Evolutionary conservation across 1,139 yeast genomes (phyloP).

Genomic region (Tardiomyces digboiensis): DNA sequence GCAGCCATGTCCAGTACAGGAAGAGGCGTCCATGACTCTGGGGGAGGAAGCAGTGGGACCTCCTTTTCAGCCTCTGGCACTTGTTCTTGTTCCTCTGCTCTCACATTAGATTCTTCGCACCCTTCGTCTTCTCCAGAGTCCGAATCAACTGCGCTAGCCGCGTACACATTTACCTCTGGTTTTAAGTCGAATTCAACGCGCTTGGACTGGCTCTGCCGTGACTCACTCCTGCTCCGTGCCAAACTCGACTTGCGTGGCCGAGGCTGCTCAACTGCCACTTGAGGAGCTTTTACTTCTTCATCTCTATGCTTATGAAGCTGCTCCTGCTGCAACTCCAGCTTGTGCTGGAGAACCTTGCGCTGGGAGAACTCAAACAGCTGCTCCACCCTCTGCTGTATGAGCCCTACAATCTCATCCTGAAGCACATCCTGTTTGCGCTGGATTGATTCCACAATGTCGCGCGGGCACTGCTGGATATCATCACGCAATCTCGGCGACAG

Average conservation of each 20-base stretch:
- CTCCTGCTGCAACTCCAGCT: slow-evolving; percentile 2
- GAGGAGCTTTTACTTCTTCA: not conserved
- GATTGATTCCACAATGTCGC: slow-evolving; percentile 5
- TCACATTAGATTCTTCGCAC: too few relatives aligned
- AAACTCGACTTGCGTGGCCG: slow-evolving; percentile 13
- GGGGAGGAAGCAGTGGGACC: slow-evolving; percentile 1
- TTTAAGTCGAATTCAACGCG: not conserved
- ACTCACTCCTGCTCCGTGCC: slow-evolving; percentile 3
- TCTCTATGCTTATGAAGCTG: slow-evolving; percentile 1
- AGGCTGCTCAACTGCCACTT: not conserved
- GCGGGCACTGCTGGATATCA: slow-evolving; percentile 8
- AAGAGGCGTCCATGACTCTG: not conserved
- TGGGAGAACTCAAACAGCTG: slow-evolving; percentile 10
- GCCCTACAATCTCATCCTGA: slow-evolving; percentile 11
- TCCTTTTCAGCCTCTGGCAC: slow-evolving; percentile 1
- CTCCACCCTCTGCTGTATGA: slow-evolving; percentile 9
- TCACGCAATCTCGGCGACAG: slow-evolving; percentile 9
- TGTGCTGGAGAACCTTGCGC: slow-evolving; percentile 7
- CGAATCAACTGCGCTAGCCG: not conserved
- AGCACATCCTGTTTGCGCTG: slow-evolving; percentile 8
- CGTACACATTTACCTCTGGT: not conserved
- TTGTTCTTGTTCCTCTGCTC: slow-evolving; percentile 5
- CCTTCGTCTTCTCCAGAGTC: not conserved
- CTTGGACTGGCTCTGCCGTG: not conserved
- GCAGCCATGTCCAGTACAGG: not conserved